Evolutionary conservation across 2,329 filamentous ascomycete species (phyloP).

Genomic region (Aureobasidium mangrovei): DNA sequence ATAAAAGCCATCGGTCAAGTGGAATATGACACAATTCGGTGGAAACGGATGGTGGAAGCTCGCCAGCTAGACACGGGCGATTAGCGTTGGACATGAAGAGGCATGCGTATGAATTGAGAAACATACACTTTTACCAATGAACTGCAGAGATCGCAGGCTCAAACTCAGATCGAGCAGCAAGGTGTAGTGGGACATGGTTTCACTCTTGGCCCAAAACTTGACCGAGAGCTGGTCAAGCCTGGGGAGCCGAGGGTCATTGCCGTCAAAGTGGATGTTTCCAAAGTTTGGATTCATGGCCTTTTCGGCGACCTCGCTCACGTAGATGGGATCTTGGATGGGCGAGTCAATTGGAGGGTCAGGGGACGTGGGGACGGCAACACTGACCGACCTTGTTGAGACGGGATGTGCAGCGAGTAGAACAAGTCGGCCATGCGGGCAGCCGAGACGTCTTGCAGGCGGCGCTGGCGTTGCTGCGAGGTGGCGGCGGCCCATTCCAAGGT

Average conservation of each 20-base stretch:
- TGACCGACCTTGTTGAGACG: slow-evolving; percentile 38
- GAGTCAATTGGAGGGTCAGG: neutral
- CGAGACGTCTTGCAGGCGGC: slow-evolving; percentile 64
- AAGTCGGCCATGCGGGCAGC: slow-evolving; percentile 69
- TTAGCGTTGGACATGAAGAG: neutral
- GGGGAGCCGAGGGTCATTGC: slow-evolving; percentile 54
- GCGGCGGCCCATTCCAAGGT: slow-evolving; percentile 56
- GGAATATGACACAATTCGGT: slow-evolving; percentile 73
- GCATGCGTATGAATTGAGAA: neutral
- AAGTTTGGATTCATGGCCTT: slow-evolving; percentile 89
- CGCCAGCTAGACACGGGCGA: slow-evolving; percentile 34
- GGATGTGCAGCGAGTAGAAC: slow-evolving; percentile 77
- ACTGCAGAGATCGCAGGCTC: slow-evolving; percentile 65
- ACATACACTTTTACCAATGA: slow-evolving; percentile 56
- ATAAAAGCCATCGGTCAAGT: slow-evolving; percentile 80
- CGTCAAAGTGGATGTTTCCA: slow-evolving; percentile 67
- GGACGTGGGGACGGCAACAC: neutral
- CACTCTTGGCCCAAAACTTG: slow-evolving; percentile 62
- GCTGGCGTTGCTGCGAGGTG: slow-evolving; percentile 55
- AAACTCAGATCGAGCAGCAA: slow-evolving; percentile 65
- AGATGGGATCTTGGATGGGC: slow-evolving; percentile 59
- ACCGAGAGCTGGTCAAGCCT: slow-evolving; percentile 57
- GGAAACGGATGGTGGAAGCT: slow-evolving; percentile 64
- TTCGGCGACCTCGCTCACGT: slow-evolving; percentile 74
- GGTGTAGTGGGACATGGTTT: slow-evolving; percentile 47